Percentiles rank a stretch among this genome's conserved stretches.
These are phyloP conservation scores for Aureobasidium sp. DNA, from an alignment of 2,329 filamentous ascomycete genomes.

Conservation along the genomic window DNA sequence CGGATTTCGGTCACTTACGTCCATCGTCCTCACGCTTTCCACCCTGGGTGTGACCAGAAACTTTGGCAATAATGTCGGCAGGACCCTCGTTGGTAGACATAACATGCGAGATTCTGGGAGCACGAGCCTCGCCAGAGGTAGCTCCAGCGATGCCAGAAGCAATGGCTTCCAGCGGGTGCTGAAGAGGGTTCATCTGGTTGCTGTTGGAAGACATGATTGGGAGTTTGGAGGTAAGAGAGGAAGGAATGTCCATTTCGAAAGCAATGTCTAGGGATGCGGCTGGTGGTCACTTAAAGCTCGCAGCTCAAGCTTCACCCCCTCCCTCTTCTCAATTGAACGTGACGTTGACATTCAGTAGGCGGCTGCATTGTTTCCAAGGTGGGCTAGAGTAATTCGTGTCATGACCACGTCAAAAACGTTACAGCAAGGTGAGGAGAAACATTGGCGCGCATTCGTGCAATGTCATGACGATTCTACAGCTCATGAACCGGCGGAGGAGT, in stretches of 20 bases:
- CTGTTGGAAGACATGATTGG: slow-evolving; percentile 18
- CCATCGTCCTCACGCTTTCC: slow-evolving; percentile 43
- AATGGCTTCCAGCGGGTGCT: slow-evolving; percentile 36
- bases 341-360: slow-evolving; percentile 6
- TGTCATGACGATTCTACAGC: slow-evolving; percentile 3
- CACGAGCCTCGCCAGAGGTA: slow-evolving; percentile 29
- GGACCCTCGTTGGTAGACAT: slow-evolving; percentile 44
- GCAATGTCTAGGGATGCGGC: not conserved
- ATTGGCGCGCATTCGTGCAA: not conserved
- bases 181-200: slow-evolving; percentile 25
- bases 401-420: not conserved
- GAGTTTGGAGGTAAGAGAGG: slow-evolving; percentile 6
- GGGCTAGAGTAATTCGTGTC: not conserved
- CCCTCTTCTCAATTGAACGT: not conserved
- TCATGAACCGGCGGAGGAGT: slow-evolving; percentile 1
- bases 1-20: not conserved
- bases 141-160: slow-evolving; percentile 33
- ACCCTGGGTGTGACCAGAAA: slow-evolving; percentile 37
- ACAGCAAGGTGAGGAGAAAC: not conserved
- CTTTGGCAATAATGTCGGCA: slow-evolving; percentile 43
- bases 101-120: slow-evolving; percentile 32
- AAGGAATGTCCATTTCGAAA: slow-evolving; percentile 13
- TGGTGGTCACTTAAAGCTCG: not conserved
- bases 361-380: not conserved
- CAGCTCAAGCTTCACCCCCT: not conserved